Evolutionary conservation across 1,284 basidiomycete species (phyloP), one percentile per base, ranked within the genome.

Genomic region (Prillingera fragicola): DNA sequence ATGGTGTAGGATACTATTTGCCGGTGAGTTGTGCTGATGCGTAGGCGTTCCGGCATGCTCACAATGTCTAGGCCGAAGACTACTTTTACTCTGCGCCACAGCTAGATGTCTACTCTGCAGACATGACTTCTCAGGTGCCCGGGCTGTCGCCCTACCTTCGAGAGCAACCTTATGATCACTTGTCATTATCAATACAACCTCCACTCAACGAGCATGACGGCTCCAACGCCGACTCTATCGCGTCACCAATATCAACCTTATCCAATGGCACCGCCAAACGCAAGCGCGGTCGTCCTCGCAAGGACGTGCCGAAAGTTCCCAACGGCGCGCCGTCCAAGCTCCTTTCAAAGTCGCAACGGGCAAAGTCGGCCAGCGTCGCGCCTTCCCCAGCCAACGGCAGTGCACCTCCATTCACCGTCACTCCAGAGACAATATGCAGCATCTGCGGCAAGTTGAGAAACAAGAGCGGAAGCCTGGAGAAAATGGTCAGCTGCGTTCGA

Each of bases 391-490:
- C 33, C n/a, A 43, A 35, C 17, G 41, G 41, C 22, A 10, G 12
- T 3, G 8, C n/a, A n/a, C n/a, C 27, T 3, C 17, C 7, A 13
- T 29, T 27, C 43, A 40, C 22, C 13, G 37, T 49, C 12, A 33
- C 23, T 3, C 28, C 44, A 17, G 57, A 60, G 31, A 41, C 48
- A 14, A 21, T 53, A 15, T 60, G 54, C 49, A 31, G 48, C 0
- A 65, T 70, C 38, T 72, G 70, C 41, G 44, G 34, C 1, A 17
- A n/a, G 13, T n/a, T n/a, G n/a, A n/a, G n/a, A n/a, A 66, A 64
- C 45, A 39, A 43, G 25, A 21, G 34, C 4, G 56, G 57, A 4
- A 14, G 43, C 14, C 38, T 45, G 19, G 66, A 71, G 38, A 41
- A 52, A 21, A 66, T 70, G 58, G 55, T 65, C 32, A 60, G 57